These are phyloP conservation scores for Garcia nutans DNA, from an alignment of 345 rosid species.

Conservation along the genomic window DNA sequence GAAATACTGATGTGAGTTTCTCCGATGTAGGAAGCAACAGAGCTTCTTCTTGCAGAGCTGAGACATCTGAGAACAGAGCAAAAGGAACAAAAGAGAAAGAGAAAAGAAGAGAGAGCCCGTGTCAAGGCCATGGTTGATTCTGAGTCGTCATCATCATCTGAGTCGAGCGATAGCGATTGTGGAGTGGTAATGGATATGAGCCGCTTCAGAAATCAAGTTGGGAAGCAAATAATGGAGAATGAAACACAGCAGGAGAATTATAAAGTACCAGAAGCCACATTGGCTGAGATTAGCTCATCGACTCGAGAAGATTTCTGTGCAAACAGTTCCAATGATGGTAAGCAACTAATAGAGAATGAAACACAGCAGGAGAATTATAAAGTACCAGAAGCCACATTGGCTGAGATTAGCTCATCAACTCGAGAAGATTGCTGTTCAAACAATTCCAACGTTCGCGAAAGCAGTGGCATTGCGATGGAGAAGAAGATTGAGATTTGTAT, in stretches of 20 bases:
- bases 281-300: background rate
- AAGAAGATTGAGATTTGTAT: constrained; percentile 29
- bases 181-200: background rate
- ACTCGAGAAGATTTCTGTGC: background rate
- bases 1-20: background rate
- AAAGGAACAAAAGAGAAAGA: constrained; percentile 13
- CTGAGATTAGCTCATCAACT: background rate
- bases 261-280: background rate
- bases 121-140: background rate
- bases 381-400: background rate
- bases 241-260: background rate
- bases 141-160: constrained; percentile 22
- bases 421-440: background rate
- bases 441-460: background rate
- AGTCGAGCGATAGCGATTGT: constrained; percentile 23
- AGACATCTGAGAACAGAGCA: constrained; percentile 13
- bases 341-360: background rate
- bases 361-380: background rate
- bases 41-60: constrained; percentile 20
- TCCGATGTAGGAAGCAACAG: constrained; percentile 21
- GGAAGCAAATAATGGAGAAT: background rate
- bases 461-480: background rate
- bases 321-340: background rate
- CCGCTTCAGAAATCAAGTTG: background rate
- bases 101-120: constrained; percentile 9